Percentiles rank a stretch among this genome's conserved stretches.
phyloP scores from a whole-genome alignment of 2,329 filamentous ascomycete genomes.

The Aspergillus eucalypticola region DNA sequence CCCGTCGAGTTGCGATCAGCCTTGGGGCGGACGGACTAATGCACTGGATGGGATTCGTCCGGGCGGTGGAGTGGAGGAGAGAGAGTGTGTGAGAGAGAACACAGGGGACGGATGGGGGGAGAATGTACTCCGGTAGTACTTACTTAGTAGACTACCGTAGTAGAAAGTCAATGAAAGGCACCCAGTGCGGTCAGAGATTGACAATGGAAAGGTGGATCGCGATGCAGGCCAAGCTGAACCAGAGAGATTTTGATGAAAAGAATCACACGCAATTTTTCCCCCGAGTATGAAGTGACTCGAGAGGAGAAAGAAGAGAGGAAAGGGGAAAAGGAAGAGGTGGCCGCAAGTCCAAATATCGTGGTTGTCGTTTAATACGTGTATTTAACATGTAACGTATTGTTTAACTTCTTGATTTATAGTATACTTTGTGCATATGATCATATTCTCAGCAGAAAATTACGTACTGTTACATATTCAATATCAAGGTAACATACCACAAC shows the following conservation, averaged over 20 bases:
- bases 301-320: background rate
- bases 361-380: background rate
- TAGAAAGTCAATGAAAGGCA: background rate
- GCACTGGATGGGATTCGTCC: constrained; percentile 15
- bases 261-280: background rate
- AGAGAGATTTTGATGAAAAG: background rate
- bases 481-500: background rate
- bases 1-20: constrained; percentile 17
- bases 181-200: background rate
- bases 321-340: background rate
- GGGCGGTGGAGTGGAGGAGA: constrained; percentile 13
- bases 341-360: background rate
- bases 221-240: background rate
- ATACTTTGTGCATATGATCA: too few relatives aligned
- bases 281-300: background rate
- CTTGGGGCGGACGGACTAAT: constrained; percentile 18
- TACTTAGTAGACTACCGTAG: background rate
- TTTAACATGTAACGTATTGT: background rate
- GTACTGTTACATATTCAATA: background rate
- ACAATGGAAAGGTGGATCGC: constrained; percentile 1
- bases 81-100: background rate
- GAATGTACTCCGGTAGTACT: background rate
- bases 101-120: background rate
- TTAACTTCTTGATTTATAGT: background rate
- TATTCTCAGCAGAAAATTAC: background rate